These are phyloP conservation scores for Eimeria maxima DNA, from an alignment of 169 alveolate genomes.

Conservation along the genomic window DNA sequence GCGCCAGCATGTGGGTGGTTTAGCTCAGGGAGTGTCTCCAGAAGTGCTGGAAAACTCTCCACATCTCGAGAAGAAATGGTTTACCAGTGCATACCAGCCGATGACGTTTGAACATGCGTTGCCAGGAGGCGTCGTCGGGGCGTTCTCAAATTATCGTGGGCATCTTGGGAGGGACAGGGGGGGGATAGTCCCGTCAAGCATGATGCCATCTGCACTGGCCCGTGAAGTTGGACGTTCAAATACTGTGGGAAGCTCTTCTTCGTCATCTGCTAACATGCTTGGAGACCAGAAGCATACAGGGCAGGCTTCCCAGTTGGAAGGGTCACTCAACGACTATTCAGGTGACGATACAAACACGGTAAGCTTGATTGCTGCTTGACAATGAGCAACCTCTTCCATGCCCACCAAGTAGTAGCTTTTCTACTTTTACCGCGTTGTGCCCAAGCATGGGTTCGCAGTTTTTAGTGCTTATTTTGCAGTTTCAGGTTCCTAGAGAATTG, in stretches of 20 bases:
- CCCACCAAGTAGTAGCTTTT: neutral
- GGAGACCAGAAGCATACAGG: neutral
- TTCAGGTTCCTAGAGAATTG: neutral
- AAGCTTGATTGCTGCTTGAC: neutral
- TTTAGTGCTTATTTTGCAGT: neutral
- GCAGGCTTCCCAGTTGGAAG: neutral
- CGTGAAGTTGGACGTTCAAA: neutral
- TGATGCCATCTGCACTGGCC: neutral
- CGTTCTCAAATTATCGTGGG: neutral
- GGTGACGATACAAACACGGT: neutral
- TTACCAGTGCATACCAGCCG: neutral
- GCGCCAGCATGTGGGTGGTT: too few species aligned
- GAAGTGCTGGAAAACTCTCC: neutral
- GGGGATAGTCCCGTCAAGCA: neutral
- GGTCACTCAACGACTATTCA: neutral
- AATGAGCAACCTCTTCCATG: neutral
- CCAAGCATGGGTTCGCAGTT: neutral
- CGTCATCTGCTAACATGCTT: neutral
- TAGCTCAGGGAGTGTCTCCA: neutral
- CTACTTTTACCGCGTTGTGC: neutral
- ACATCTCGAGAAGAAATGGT: neutral
- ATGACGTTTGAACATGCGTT: neutral
- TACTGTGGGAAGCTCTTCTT: neutral
- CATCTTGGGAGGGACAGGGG: neutral
- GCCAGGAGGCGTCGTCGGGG: neutral